Base-by-base conservation (phyloP, 139 green algal species). In the Chlorella vulgaris region DNA sequence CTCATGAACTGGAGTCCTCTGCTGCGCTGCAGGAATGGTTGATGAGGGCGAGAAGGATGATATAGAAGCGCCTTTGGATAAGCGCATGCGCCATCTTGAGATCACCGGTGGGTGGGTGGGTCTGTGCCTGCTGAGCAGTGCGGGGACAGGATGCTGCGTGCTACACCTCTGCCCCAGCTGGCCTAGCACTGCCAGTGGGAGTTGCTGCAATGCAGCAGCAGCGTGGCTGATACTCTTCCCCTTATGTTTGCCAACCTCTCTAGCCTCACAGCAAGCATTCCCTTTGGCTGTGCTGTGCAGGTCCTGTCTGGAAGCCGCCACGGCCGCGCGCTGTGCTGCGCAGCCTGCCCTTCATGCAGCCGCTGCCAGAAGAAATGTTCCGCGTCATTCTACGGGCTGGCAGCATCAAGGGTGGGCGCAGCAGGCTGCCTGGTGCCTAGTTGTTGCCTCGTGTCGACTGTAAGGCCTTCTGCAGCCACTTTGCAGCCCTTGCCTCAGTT, bases 331-430 rank as follows among this genome's bases (percentile, higher is more conserved):
- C 91, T 22, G 87, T 94, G 31, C 76, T 96, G 33, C 63, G 74
- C 42, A 81, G 81, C 60, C 85, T 95, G 66, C 90, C 89, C 42
- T 94, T 94, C 86, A 85, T 95, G 61, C n/a, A 19, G 8, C 7
- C 4, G 15, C 35, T 86, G 35, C 62, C 63, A 6, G 35, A 80
- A 15, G 28, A 47, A 0, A 18, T 62, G 35, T 82, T 86, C 65
- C 19, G 36, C 3, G 28, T 33, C 6, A 6, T 86, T 22, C 78
- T 65, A 1, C 2, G 33, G 21, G 47, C 24, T 2, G 83, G 76
- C 21, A 66, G 28, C 26, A 66, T 87, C 5, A 39, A 38, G 58
- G 39, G 74, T 80, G 74, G 13, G 66, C 26, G 36, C 7, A 15
- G n/a, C n/a, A n/a, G n/a, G n/a, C n/a, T n/a, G n/a, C n/a, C n/a